Conservation (phyloP, 495 filamentous ascomycete species). For the Penicillium bialowiezense region DNA sequence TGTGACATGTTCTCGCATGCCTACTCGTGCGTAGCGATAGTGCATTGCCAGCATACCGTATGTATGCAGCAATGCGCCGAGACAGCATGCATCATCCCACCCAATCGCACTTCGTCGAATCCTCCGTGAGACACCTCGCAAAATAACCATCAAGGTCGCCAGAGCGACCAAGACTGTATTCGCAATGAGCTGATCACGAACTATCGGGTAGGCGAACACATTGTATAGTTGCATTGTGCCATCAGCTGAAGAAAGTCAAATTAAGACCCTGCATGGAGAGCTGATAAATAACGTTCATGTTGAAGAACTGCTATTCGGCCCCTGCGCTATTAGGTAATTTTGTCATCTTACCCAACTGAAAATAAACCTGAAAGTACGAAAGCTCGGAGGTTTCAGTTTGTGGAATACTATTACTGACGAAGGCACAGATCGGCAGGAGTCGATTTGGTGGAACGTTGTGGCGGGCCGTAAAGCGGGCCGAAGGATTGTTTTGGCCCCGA, state of each 20-base stretch:
- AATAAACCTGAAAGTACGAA: too few relatives aligned
- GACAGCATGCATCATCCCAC: constrained; percentile 22
- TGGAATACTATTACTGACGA: neutral
- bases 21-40: constrained; percentile 19
- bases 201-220: constrained; percentile 17
- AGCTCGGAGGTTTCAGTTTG: neutral
- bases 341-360: too few relatives aligned
- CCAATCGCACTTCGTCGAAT: constrained; percentile 15
- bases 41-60: constrained; percentile 25
- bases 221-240: constrained; percentile 16
- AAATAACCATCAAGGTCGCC: constrained; percentile 11
- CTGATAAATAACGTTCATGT: neutral
- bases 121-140: constrained; percentile 18
- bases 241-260: neutral
- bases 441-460: neutral
- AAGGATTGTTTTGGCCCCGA: neutral
- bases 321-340: too few relatives aligned
- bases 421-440: neutral
- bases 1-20: constrained; percentile 17
- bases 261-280: neutral
- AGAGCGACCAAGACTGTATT: constrained; percentile 19
- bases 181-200: constrained; percentile 22
- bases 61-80: constrained; percentile 15
- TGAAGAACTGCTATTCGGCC: neutral
- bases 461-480: constrained; percentile 7